These are phyloP conservation scores for Grosmannia serpens DNA, from an alignment of 2,329 filamentous ascomycete genomes.

Conservation along the genomic window DNA sequence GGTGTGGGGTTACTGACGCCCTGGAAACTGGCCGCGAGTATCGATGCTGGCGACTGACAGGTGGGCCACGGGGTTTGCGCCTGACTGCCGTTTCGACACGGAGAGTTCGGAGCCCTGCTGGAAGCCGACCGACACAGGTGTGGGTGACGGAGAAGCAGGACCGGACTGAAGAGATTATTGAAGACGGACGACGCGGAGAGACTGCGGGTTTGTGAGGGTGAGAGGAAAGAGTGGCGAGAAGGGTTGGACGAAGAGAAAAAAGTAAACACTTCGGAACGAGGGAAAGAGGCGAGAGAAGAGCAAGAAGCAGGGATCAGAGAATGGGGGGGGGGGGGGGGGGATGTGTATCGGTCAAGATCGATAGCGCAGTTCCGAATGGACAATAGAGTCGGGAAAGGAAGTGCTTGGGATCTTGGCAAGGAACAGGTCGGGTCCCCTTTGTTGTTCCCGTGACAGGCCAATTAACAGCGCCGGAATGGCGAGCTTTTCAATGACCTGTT, in stretches of 20 bases:
- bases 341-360: background rate
- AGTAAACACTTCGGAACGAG: background rate
- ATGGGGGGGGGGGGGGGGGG: too few species aligned
- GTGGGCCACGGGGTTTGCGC: background rate
- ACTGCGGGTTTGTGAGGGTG: too few species aligned
- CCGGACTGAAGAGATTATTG: background rate
- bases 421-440: background rate
- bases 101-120: background rate
- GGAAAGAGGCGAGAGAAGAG: background rate
- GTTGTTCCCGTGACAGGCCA: background rate
- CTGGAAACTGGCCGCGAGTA: background rate
- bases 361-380: background rate
- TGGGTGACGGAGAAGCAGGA: background rate
- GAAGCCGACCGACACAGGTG: background rate
- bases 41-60: background rate
- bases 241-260: background rate
- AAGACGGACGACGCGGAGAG: too few species aligned
- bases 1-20: background rate
- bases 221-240: background rate
- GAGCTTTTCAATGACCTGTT: background rate
- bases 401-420: slow-evolving; percentile 3
- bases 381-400: background rate
- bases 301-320: background rate
- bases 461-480: background rate
- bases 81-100: background rate